These are phyloP conservation scores for Rhodomyrtus tomentosa DNA, from an alignment of 345 rosid genomes.

Conservation along the genomic window DNA sequence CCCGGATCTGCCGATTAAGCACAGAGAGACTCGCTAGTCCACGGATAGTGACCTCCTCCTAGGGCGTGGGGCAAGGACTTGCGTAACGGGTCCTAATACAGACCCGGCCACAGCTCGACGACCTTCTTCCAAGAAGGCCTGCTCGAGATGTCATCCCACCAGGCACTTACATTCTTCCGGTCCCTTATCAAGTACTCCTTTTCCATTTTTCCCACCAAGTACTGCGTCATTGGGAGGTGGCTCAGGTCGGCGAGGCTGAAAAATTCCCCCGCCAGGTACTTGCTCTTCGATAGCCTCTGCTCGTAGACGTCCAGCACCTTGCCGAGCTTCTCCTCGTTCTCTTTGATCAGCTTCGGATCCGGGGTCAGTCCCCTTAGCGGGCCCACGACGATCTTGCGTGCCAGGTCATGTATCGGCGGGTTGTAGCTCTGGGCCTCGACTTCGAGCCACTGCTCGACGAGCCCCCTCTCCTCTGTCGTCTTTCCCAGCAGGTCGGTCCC, in stretches of 20 bases:
- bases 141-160: slow-evolving; percentile 64
- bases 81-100: background rate
- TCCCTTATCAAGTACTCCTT: slow-evolving; percentile 42
- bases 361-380: slow-evolving; percentile 27
- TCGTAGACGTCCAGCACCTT: slow-evolving; percentile 54
- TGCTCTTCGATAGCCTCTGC: slow-evolving; percentile 41
- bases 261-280: slow-evolving; percentile 62
- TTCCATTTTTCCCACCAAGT: slow-evolving; percentile 38
- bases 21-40: background rate
- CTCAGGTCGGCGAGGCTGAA: slow-evolving; percentile 67
- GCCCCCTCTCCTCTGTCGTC: slow-evolving; percentile 34
- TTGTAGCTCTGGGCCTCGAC: slow-evolving; percentile 49
- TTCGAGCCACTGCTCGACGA: slow-evolving; percentile 65
- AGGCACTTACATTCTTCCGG: slow-evolving; percentile 53
- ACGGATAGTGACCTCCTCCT: background rate
- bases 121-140: slow-evolving; percentile 61
- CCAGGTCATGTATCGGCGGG: slow-evolving; percentile 30
- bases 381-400: slow-evolving; percentile 26
- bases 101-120: slow-evolving; percentile 9
- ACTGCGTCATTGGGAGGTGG: slow-evolving; percentile 51
- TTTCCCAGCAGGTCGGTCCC: slow-evolving; percentile 34
- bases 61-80: background rate
- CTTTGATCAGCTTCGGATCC: slow-evolving; percentile 44
- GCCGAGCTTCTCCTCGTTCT: slow-evolving; percentile 50
- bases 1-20: background rate